These are phyloP conservation scores for Fusarium sp. DNA, from an alignment of 2,329 filamentous ascomycete species.

Conservation along the genomic window DNA sequence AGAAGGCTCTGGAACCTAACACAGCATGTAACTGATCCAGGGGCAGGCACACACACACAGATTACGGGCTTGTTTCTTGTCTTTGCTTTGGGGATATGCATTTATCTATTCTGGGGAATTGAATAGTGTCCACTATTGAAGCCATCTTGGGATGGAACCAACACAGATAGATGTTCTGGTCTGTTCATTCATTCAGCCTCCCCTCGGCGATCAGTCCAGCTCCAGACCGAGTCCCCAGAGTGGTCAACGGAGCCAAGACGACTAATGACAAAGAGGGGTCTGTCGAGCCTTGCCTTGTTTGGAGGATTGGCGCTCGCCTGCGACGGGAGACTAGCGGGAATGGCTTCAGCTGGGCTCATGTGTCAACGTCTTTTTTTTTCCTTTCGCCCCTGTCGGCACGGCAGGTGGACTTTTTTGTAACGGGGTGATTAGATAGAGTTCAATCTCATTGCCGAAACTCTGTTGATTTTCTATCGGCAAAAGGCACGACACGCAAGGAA, in stretches of 20 bases:
- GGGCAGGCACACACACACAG: background rate
- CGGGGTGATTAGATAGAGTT: background rate
- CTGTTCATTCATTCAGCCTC: background rate
- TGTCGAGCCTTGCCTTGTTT: background rate
- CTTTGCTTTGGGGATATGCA: background rate
- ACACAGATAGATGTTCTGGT: background rate
- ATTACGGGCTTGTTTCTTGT: background rate
- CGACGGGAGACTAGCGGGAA: slow-evolving; percentile 17
- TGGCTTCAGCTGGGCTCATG: slow-evolving; percentile 11
- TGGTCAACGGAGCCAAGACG: background rate
- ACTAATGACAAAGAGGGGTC: background rate
- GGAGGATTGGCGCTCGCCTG: background rate
- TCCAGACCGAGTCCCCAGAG: background rate
- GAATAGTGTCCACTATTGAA: background rate
- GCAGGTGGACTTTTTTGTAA: background rate
- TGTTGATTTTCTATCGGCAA: background rate
- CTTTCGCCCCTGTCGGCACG: background rate
- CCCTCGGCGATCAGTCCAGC: background rate
- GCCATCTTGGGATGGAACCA: background rate
- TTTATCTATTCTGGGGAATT: background rate
- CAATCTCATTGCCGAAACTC: background rate
- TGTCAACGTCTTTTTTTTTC: background rate
- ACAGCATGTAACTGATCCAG: slow-evolving; percentile 8
- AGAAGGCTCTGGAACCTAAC: slow-evolving; percentile 20
- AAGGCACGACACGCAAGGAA: background rate